phyloP scores from a whole-genome alignment of 202 grass and related monocot species.

The Musa balbisiana region DNA sequence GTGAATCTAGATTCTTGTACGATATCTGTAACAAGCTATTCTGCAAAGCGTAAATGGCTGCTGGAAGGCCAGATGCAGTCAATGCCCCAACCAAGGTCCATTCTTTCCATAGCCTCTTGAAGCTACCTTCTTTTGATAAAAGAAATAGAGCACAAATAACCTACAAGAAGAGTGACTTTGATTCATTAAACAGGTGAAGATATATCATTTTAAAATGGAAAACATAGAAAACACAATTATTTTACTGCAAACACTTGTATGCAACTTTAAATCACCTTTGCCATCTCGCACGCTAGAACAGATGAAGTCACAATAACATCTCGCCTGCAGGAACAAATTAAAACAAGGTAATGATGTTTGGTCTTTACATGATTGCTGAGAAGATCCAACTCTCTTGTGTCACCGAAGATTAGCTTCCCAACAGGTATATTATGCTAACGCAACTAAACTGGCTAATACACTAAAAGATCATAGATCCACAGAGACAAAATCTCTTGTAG shows the following conservation, averaged over 20 bases:
- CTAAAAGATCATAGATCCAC: background rate
- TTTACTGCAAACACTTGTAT: background rate
- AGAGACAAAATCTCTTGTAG: background rate
- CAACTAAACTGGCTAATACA: background rate
- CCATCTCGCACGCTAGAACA: slow-evolving; percentile 71
- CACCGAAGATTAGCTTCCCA: background rate
- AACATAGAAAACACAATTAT: background rate
- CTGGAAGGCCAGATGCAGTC: slow-evolving; percentile 83
- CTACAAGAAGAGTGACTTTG: slow-evolving; percentile 19
- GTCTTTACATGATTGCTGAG: background rate
- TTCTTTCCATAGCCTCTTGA: slow-evolving; percentile 50
- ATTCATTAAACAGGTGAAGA: background rate
- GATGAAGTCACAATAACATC: slow-evolving; percentile 89
- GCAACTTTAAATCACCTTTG: slow-evolving; percentile 46
- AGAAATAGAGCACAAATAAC: slow-evolving; percentile 75
- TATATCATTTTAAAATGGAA: background rate
- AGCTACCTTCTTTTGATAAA: slow-evolving; percentile 54
- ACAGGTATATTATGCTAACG: background rate
- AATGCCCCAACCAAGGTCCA: slow-evolving; percentile 78
- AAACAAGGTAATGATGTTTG: background rate
- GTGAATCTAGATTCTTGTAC: slow-evolving; percentile 97
- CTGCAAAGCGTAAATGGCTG: slow-evolving; percentile 94
- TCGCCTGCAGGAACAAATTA: slow-evolving; percentile 41
- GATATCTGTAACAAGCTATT: slow-evolving; percentile 95
- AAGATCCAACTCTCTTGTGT: background rate